phyloP scores from a whole-genome alignment of 352 stramenopile species.

The Achlya hypogyna region DNA sequence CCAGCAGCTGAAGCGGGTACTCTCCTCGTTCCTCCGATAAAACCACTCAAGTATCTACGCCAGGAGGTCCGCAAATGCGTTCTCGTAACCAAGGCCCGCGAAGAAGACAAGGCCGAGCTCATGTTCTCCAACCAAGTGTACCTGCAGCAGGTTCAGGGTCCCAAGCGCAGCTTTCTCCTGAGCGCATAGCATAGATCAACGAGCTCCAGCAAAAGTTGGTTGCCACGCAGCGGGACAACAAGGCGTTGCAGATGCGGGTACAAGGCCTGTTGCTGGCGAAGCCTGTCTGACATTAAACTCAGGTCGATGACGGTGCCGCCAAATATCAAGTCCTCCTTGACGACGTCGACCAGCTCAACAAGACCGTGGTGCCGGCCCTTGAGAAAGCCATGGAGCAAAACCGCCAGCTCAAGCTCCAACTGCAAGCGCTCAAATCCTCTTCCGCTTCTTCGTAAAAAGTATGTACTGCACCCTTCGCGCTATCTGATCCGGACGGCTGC shows the following conservation, averaged over 20 bases:
- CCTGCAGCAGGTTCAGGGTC: neutral
- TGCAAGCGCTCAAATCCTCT: neutral
- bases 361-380: neutral
- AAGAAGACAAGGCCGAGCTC: neutral
- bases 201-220: slow-evolving; percentile 12
- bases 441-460: neutral
- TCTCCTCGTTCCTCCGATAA: no score
- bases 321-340: slow-evolving; percentile 1
- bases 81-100: neutral
- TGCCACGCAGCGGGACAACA: neutral
- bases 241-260: neutral
- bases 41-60: neutral
- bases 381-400: slow-evolving; percentile 10
- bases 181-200: neutral
- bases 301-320: neutral
- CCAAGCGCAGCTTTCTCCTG: no score
- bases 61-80: neutral
- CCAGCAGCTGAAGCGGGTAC: neutral
- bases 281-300: neutral
- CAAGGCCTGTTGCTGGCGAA: neutral
- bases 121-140: slow-evolving; percentile 19
- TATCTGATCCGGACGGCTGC: no score
- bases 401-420: neutral
- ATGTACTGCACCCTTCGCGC: no score
- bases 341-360: slow-evolving; percentile 5